These are phyloP conservation scores for Talaromyces amestolkiae DNA, from an alignment of 2,329 filamentous ascomycete genomes.

Conservation along the genomic window DNA sequence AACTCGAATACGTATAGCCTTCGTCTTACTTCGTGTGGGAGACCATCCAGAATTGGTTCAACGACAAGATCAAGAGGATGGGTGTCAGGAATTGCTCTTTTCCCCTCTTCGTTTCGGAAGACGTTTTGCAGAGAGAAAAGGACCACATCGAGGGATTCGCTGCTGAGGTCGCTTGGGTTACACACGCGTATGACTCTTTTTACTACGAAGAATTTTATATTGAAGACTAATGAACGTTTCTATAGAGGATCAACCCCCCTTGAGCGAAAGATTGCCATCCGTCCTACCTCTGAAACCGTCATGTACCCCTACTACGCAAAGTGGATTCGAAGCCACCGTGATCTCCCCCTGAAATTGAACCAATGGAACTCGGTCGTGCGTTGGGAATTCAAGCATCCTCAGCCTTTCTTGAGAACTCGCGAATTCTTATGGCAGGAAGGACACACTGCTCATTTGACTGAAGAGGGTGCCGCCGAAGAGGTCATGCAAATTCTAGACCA, in stretches of 20 bases:
- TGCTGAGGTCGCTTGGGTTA: slow-evolving; percentile 59
- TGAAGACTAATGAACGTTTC: slow-evolving; percentile 26
- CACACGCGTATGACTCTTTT: slow-evolving; percentile 42
- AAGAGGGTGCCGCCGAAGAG: slow-evolving; percentile 76
- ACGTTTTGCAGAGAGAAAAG: slow-evolving; percentile 83
- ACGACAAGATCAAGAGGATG: slow-evolving; percentile 76
- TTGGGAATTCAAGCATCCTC: slow-evolving; percentile 94
- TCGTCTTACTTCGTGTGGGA: slow-evolving; percentile 68
- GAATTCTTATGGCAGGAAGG: slow-evolving; percentile 99
- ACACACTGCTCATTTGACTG: slow-evolving; percentile 85
- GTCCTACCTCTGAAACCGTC: slow-evolving; percentile 70
- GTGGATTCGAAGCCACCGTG: slow-evolving; percentile 95
- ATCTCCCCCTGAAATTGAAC: slow-evolving; percentile 89
- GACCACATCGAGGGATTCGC: slow-evolving; percentile 99
- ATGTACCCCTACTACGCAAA: slow-evolving; percentile 97
- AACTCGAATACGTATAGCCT: slow-evolving; percentile 42
- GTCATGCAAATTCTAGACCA: slow-evolving; percentile 90
- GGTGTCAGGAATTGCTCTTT: slow-evolving; percentile 96
- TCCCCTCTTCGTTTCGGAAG: slow-evolving; percentile 89
- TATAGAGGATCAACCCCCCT: slow-evolving; percentile 82
- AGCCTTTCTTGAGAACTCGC: slow-evolving; percentile 81
- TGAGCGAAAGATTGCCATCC: slow-evolving; percentile 72
- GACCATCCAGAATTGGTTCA: slow-evolving; percentile 58
- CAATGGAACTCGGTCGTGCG: slow-evolving; percentile 96
- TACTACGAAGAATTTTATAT: slow-evolving; percentile 1